A percentile compares a stretch with the other conserved stretches of the same genome.
These are phyloP conservation scores for Boletus subparvulus DNA, from an alignment of 768 basidiomycete genomes.

Conservation along the genomic window DNA sequence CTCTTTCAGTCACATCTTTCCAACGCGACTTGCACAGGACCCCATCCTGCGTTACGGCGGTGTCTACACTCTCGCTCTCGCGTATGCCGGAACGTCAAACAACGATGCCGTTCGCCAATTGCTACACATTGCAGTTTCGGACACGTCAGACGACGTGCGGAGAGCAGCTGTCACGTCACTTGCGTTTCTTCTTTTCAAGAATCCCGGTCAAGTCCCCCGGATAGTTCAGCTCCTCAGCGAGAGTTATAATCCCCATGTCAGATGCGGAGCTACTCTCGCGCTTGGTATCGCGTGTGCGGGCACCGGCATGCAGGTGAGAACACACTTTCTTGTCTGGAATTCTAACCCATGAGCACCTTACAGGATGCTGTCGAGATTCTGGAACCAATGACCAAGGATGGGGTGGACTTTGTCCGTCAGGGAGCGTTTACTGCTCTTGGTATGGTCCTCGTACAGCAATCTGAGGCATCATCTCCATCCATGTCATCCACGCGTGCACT, in stretches of 20 bases:
- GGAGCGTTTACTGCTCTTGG: constrained; percentile 94
- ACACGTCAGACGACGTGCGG: constrained; percentile 96
- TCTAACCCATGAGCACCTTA: background rate
- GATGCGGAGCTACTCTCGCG: constrained; percentile 95
- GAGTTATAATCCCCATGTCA: constrained; percentile 98
- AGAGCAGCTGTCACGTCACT: constrained; percentile 94
- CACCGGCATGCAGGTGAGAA: constrained; percentile 82
- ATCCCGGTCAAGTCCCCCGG: constrained; percentile 91
- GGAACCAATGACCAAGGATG: constrained; percentile 97
- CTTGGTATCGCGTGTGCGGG: constrained; percentile 97
- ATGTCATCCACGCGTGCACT: constrained; percentile 77
- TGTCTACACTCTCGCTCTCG: constrained; percentile 93
- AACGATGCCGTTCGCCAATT: constrained; percentile 90
- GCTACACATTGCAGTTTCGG: constrained; percentile 95
- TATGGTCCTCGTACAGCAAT: constrained; percentile 96
- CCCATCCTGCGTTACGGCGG: constrained; percentile 97
- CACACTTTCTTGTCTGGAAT: background rate
- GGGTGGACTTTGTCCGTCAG: constrained; percentile 97
- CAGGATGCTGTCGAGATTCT: constrained; percentile 95
- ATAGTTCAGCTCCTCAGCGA: constrained; percentile 96
- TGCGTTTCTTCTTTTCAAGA: constrained; percentile 96
- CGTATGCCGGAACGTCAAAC: constrained; percentile 95
- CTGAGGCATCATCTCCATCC: constrained; percentile 85
- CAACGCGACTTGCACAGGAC: constrained; percentile 54
- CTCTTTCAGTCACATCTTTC: background rate